Evolutionary conservation across 176 grass and related monocot species (phyloP).

Genomic region (Areca catechu): DNA sequence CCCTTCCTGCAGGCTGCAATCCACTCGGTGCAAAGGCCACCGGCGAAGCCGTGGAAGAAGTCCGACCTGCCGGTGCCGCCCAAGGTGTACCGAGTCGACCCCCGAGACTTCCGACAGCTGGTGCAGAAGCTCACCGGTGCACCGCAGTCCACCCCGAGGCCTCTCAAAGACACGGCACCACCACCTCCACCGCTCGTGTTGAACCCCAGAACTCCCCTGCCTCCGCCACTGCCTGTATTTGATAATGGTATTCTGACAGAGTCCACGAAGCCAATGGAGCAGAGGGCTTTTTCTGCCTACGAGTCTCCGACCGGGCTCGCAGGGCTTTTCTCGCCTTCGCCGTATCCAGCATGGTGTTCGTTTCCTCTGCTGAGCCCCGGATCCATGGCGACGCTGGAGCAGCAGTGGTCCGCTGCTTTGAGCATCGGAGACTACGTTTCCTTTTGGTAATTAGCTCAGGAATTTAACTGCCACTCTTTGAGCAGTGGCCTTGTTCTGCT

Average conservation of each 20-base stretch:
- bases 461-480: too few species aligned
- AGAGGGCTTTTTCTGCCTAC: too few species aligned
- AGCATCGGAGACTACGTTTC: neutral
- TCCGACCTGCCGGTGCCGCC: conserved; percentile 10
- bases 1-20: neutral
- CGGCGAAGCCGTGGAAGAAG: conserved; percentile 11
- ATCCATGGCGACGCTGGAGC: conserved; percentile 9
- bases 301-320: neutral
- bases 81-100: conserved; percentile 52
- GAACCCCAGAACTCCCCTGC: neutral
- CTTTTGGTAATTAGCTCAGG: too few species aligned
- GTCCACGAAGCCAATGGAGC: too few species aligned
- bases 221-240: neutral
- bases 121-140: conserved; percentile 60
- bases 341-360: conserved; percentile 10
- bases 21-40: neutral
- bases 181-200: neutral
- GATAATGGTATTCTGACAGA: too few species aligned
- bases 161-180: neutral
- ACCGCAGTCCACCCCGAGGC: neutral
- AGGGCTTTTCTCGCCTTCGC: conserved; percentile 11
- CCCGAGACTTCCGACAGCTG: conserved; percentile 42
- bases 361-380: conserved; percentile 9
- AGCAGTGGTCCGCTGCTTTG: conserved; percentile 1
- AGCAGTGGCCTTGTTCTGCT: neutral